These are phyloP conservation scores for Cytospora piceicola DNA, from an alignment of 2,329 filamentous ascomycete species.

Conservation along the genomic window DNA sequence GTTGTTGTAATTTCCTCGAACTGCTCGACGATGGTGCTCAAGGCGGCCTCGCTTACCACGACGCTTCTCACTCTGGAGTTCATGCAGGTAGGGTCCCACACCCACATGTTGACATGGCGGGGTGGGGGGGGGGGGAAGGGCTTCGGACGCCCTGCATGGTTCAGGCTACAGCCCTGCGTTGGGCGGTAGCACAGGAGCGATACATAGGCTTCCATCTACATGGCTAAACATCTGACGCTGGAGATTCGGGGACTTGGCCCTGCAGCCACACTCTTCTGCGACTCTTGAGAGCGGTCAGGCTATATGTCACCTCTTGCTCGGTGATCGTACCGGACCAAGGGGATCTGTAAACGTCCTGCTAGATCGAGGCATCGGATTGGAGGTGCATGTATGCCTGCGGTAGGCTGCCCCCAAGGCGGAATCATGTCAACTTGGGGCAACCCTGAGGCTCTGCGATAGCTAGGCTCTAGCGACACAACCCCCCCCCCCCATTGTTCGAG, in stretches of 20 bases:
- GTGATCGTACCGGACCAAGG: background rate
- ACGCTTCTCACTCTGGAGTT: background rate
- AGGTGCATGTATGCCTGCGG: background rate
- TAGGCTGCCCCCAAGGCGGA: background rate
- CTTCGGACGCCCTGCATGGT: background rate
- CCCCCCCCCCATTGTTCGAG: background rate
- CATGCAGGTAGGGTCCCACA: conserved; percentile 5
- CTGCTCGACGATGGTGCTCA: background rate
- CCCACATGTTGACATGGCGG: background rate
- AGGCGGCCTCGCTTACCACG: background rate
- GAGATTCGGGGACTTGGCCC: background rate
- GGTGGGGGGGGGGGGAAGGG: too few species aligned
- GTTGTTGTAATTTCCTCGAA: background rate
- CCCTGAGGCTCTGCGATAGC: background rate
- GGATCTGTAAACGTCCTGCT: background rate
- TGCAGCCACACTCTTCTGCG: background rate
- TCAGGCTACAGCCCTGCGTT: background rate
- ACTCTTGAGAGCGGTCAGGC: background rate
- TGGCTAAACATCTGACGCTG: background rate
- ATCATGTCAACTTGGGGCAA: background rate
- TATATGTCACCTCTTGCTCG: background rate
- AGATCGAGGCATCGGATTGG: background rate
- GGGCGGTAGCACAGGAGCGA: background rate
- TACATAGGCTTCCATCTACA: background rate
- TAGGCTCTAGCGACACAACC: background rate